Base-by-base conservation (phyloP, 768 basidiomycete genomes). In the Termitomyces sp. region DNA sequence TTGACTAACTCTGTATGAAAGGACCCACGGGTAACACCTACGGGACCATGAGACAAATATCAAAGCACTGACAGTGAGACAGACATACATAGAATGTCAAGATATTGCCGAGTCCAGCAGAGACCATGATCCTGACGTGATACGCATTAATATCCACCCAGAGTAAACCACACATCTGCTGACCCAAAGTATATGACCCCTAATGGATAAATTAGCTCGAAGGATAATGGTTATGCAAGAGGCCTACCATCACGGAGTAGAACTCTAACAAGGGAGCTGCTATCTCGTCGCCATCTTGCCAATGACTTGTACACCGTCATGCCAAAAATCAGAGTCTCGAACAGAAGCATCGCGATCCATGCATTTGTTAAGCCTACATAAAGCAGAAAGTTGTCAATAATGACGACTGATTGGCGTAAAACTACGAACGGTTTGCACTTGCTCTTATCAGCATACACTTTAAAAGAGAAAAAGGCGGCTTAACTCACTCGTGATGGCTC, bases 21-120 rank as follows among this genome's bases (percentile, higher is more conserved):
- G 32, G 30, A 42, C 61, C 56, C n/a, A 66, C 63, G 2, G 59
- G 57, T 16, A 58, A 58, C n/a, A 66, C 20, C 65, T 65, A 40
- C 24, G 24, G 36, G 38, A 38, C 14, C 9, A 53, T 53, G 18
- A 40, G 26, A 18, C 18, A 9, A 40, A 30, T 6, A 12, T 32
- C 30, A 48, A 46, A 10, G n/a, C 18, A 44, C 12, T 45, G 44
- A n/a, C n/a, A 32, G n/a, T n/a, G 4, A n/a, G 4, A 20, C 47
- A n/a, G 4, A 20, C 47, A 18, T 12, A 48, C 47, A 18, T 48
- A n/a, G n/a, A 48, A 48, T 12, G 46, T 48, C 30, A 48, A 48
- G 8, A 48, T 48, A 30, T 48, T 48, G 47, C 30, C 30, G 28
- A 48, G 30, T 28, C 16, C 47, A 20, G n/a, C 47, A n/a, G 14